Conservation (phyloP, 2,329 filamentous ascomycete genomes). For the Botrytis pseudocinerea region DNA sequence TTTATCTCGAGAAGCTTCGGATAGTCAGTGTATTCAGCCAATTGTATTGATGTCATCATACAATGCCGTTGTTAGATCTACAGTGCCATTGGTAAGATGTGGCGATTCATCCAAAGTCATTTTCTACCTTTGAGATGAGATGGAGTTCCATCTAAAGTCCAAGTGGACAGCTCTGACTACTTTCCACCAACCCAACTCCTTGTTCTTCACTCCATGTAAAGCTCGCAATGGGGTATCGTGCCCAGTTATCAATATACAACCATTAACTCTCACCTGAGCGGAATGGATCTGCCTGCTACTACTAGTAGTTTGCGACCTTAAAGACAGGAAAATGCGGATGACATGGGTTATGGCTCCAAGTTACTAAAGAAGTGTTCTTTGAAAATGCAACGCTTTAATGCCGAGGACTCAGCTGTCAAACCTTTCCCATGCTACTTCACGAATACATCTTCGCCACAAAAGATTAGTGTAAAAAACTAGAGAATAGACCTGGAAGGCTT, state of each 20-base stretch:
- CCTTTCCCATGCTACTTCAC: background rate
- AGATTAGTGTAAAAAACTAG: slow-evolving; percentile 1
- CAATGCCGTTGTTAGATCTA: slow-evolving; percentile 20
- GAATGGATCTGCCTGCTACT: slow-evolving; percentile 1
- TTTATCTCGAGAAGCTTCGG: slow-evolving; percentile 9
- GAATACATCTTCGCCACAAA: slow-evolving; percentile 8
- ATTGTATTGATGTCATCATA: slow-evolving; percentile 8
- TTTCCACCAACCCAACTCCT: background rate
- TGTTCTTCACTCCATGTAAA: slow-evolving; percentile 13
- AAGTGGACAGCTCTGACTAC: slow-evolving; percentile 19
- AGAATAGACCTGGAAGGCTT: background rate
- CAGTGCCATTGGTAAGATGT: slow-evolving; percentile 14
- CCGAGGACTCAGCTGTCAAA: background rate
- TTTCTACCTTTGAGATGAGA: slow-evolving; percentile 10
- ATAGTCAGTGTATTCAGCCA: background rate
- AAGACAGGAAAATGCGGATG: background rate
- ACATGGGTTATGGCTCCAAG: background rate
- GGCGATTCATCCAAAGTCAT: slow-evolving; percentile 20
- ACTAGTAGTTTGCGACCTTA: background rate
- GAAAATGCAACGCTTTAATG: background rate
- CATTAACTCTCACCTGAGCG: slow-evolving; percentile 2
- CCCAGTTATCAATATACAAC: background rate
- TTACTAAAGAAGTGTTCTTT: background rate
- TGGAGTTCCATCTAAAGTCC: slow-evolving; percentile 19
- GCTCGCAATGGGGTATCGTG: background rate